These are phyloP conservation scores for Mucor ambiguus DNA, from an alignment of 371 early-diverging fungal species.

Conservation along the genomic window DNA sequence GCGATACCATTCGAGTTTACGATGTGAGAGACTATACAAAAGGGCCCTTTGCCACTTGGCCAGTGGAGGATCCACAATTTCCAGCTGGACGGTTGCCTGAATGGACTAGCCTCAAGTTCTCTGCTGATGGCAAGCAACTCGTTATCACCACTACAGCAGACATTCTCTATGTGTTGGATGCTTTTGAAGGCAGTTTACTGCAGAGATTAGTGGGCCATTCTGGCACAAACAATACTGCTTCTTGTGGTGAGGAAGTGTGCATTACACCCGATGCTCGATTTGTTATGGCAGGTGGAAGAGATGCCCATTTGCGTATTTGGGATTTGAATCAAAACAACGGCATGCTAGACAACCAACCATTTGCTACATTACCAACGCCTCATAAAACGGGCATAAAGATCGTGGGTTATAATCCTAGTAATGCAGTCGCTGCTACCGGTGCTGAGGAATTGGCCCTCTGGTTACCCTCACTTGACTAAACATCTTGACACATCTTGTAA, in stretches of 20 bases:
- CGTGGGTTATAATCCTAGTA: slow-evolving; percentile 71
- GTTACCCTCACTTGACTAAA: slow-evolving; percentile 23
- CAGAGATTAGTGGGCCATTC: slow-evolving; percentile 58
- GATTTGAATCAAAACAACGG: slow-evolving; percentile 40
- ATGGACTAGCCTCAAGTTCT: slow-evolving; percentile 73
- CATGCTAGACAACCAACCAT: slow-evolving; percentile 18
- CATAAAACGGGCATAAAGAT: slow-evolving; percentile 50
- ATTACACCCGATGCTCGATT: slow-evolving; percentile 81
- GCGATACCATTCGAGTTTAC: slow-evolving; percentile 56
- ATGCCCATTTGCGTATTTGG: slow-evolving; percentile 71
- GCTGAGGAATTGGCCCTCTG: slow-evolving; percentile 32
- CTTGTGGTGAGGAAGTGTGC: slow-evolving; percentile 57
- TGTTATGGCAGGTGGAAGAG: slow-evolving; percentile 73
- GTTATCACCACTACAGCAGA: slow-evolving; percentile 72
- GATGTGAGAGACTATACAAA: slow-evolving; percentile 68
- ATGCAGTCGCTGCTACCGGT: slow-evolving; percentile 70
- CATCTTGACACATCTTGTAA: background rate
- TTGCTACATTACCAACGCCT: slow-evolving; percentile 34
- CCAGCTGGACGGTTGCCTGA: slow-evolving; percentile 32
- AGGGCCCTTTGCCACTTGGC: slow-evolving; percentile 36
- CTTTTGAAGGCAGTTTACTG: slow-evolving; percentile 57
- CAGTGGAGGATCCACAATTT: slow-evolving; percentile 38
- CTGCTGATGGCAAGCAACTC: slow-evolving; percentile 74
- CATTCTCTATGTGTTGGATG: slow-evolving; percentile 71
- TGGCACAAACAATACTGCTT: slow-evolving; percentile 26